Conservation (phyloP, 2,329 filamentous ascomycete genomes). For the Monosporascus ibericus region DNA sequence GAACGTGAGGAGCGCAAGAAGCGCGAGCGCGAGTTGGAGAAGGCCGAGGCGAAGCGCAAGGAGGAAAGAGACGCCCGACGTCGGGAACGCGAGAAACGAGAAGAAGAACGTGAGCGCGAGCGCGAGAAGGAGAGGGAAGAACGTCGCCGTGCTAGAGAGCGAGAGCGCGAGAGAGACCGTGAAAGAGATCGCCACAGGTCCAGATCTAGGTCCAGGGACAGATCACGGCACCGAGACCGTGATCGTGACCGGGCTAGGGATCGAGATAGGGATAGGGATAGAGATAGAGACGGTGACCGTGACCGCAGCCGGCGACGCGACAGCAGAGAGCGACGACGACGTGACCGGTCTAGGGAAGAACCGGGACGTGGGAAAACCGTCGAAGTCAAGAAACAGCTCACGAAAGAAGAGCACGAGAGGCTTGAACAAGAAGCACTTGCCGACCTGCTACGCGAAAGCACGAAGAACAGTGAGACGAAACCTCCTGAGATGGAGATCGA, state of each 20-base stretch:
- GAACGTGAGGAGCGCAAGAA: constrained; percentile 50
- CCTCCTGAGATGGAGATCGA: constrained; percentile 52
- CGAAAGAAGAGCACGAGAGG: constrained; percentile 51
- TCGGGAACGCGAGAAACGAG: constrained; percentile 33
- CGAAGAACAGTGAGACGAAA: constrained; percentile 36
- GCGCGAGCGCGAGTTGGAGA: constrained; percentile 41
- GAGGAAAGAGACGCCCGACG: constrained; percentile 45
- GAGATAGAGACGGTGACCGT: constrained; percentile 27
- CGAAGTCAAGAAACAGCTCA: constrained; percentile 46
- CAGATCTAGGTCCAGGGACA: constrained; percentile 7
- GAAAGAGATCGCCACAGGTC: constrained; percentile 14
- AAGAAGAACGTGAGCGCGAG: constrained; percentile 32
- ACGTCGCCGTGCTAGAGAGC: constrained; percentile 38
- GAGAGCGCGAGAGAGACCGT: constrained; percentile 24
- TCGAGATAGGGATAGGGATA: constrained; percentile 21
- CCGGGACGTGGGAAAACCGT: constrained; percentile 32
- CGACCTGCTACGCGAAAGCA: constrained; percentile 54
- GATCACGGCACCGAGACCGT: constrained; percentile 16
- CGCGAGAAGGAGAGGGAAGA: constrained; percentile 51
- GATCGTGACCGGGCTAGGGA: constrained; percentile 28
- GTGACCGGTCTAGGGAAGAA: constrained; percentile 30
- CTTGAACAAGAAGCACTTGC: constrained; percentile 54
- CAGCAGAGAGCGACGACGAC: constrained; percentile 26
- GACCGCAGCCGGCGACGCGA: constrained; percentile 26
- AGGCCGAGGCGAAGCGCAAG: constrained; percentile 43